Percentiles rank a stretch among this genome's conserved stretches.
phyloP scores from a whole-genome alignment of 176 grass and related monocot species.

The Poa annua region DNA sequence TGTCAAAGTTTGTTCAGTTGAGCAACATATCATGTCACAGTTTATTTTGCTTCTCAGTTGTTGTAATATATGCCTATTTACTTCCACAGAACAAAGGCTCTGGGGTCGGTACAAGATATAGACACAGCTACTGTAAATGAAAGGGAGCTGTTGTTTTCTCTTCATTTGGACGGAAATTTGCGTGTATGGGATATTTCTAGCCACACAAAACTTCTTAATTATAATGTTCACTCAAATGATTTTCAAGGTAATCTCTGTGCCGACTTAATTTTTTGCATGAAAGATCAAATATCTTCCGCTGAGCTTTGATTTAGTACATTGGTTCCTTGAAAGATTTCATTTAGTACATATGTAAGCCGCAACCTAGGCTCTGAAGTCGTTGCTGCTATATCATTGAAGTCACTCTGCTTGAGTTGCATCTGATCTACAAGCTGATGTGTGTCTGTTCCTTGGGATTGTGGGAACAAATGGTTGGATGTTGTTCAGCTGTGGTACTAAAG shows the following conservation, averaged over 20 bases:
- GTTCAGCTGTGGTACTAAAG: not conserved
- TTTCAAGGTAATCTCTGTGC: slow-evolving; percentile 63
- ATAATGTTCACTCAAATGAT: slow-evolving; percentile 62
- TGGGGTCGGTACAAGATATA: slow-evolving; percentile 86
- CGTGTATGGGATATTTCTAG: slow-evolving; percentile 85
- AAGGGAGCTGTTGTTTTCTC: slow-evolving; percentile 74
- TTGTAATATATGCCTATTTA: slow-evolving; percentile 20
- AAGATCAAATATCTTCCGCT: slow-evolving; percentile 30
- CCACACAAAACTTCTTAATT: slow-evolving; percentile 63
- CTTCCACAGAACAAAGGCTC: slow-evolving; percentile 72
- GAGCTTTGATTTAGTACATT: not conserved
- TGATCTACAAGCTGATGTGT: slow-evolving; percentile 7
- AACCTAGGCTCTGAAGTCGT: slow-evolving; percentile 15
- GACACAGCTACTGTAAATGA: slow-evolving; percentile 63
- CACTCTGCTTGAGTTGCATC: slow-evolving; percentile 23
- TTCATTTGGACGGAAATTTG: slow-evolving; percentile 83
- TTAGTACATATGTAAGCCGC: slow-evolving; percentile 3
- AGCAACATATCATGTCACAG: slow-evolving; percentile 10
- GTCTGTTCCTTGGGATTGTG: not conserved
- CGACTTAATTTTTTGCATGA: slow-evolving; percentile 35
- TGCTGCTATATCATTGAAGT: slow-evolving; percentile 19
- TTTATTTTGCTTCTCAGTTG: slow-evolving; percentile 1
- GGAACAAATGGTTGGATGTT: slow-evolving; percentile 5
- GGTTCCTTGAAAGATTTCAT: slow-evolving; percentile 19
- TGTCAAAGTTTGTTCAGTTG: slow-evolving; percentile 36